A percentile compares a stretch with the other conserved stretches of the same genome.
Evolutionary conservation across 306 rosid species (phyloP).

Genomic region (Hylodesmum podocarpum): DNA sequence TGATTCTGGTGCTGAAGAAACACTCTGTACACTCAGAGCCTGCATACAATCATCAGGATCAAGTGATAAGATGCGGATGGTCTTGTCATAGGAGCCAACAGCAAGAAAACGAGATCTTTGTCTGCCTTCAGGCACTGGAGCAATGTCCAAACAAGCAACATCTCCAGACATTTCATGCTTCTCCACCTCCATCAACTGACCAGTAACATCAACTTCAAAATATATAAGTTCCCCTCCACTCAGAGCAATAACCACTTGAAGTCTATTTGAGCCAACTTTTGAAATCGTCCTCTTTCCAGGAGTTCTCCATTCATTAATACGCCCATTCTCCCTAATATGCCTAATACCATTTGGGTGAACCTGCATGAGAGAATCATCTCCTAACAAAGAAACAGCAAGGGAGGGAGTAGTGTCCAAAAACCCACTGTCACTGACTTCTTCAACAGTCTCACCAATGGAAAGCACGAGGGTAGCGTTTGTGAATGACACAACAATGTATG

Average conservation of each 20-base stretch:
- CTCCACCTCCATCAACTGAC: conserved; percentile 95
- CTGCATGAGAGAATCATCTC: conserved; percentile 98
- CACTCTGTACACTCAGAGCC: conserved; percentile 83
- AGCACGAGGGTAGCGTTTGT: conserved; percentile 91
- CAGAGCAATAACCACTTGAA: conserved; percentile 94
- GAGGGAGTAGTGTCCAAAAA: conserved; percentile 95
- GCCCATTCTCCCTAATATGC: conserved; percentile 99
- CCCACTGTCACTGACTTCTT: conserved; percentile 97
- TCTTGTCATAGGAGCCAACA: conserved; percentile 92
- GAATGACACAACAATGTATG: conserved; percentile 94
- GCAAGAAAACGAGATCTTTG: conserved; percentile 94
- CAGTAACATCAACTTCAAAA: conserved; percentile 94
- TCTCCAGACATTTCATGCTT: conserved; percentile 98
- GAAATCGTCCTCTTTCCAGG: conserved; percentile 95
- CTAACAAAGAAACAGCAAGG: conserved; percentile 95
- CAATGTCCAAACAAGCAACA: conserved; percentile 93
- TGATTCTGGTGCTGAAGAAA: conserved; percentile 93
- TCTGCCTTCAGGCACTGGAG: conserved; percentile 96
- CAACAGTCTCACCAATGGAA: conserved; percentile 97
- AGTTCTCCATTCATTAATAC: conserved; percentile 96
- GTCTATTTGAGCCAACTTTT: conserved; percentile 88
- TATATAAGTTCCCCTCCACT: conserved; percentile 95
- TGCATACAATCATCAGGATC: conserved; percentile 98
- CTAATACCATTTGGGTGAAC: conserved; percentile 99
- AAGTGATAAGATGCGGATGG: conserved; percentile 80